These are phyloP conservation scores for Camellia oleifera DNA, from an alignment of 179 eudicot species.

Conservation along the genomic window DNA sequence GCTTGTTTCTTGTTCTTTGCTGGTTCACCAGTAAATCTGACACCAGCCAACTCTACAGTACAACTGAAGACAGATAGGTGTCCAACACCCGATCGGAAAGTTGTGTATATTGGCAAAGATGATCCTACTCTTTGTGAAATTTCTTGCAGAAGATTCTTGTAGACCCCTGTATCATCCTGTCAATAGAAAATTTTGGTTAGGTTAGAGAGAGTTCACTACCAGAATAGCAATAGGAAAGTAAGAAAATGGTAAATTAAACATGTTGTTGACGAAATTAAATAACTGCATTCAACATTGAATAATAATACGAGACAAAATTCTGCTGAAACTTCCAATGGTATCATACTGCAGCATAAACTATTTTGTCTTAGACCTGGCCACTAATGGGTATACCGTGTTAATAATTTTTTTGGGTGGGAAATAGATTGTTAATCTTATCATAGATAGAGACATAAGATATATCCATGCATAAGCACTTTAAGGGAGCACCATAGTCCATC, in stretches of 20 bases:
- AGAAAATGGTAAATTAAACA: not conserved
- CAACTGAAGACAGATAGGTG: conserved; percentile 56
- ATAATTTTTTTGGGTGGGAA: not conserved
- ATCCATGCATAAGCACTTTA: not conserved
- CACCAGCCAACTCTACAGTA: conserved; percentile 62
- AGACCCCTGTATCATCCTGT: conserved; percentile 74
- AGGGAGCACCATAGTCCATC: not conserved
- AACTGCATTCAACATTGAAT: not conserved
- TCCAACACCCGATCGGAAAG: conserved; percentile 50
- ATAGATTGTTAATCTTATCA: not conserved
- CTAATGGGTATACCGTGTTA: not conserved
- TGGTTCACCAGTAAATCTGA: conserved; percentile 58
- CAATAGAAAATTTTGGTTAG: not conserved
- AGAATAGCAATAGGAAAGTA: not conserved
- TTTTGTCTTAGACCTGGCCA: too few species aligned
- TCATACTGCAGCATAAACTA: not conserved
- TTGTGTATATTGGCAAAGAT: conserved; percentile 53
- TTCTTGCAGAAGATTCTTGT: conserved; percentile 70
- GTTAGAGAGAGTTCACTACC: not conserved
- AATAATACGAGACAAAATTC: too few species aligned
- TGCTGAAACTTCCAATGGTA: not conserved
- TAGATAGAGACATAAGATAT: not conserved
- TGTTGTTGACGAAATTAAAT: not conserved
- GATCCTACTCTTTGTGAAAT: conserved; percentile 68
- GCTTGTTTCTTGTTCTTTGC: conserved; percentile 73